Base-by-base conservation (phyloP, 192 early-diverging fungal genomes). In the Coemansia sp. region DNA sequence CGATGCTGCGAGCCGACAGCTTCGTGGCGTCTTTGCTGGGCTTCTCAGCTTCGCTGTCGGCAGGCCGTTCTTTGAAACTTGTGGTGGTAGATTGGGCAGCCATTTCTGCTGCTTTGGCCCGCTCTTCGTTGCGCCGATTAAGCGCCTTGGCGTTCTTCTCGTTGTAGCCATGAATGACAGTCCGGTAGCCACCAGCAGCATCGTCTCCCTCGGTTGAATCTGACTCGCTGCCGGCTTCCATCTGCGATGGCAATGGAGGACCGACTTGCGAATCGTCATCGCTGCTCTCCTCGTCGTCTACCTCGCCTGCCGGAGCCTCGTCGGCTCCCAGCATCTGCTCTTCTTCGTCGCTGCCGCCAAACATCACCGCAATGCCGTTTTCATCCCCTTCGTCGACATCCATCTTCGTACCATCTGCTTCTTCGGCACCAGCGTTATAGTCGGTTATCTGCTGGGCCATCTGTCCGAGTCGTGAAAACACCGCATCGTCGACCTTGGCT, bases 361-460 rank as follows among this genome's bases (percentile, higher is more conserved):
- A 96, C 1, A 94, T 89, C 12, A 98, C 95, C 3, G 95, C 93
- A 14, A 98, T 91, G 42, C 94, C 95, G 10, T 87, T 68, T 59
- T 96, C 92, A 40, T 94, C 96, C 5, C 80, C 84, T n/a, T 17
- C 56, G 44, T 68, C 86, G 6, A 64, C 80, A 14, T 14, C 56
- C 7, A 56, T 69, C 23, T 74, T 80, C 17, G 76, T 79, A 30
- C 76, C 81, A 4, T 73, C 81, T 6, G 40, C 45, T 23, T 66
- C 81, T 60, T 74, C 67, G 8, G 64, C 72, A 17, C 26, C 55
- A 0, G 43, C 43, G 17, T 21, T 11, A 44, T 90, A 99, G 60
- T 99, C 97, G 5, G 94, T 96, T 45, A 99, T 92, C 54, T 92
- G 89, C 58, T 94, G 94, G 12, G 92, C 92, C 28, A 99, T 82